Evolutionary conservation across 345 rosid species (phyloP).

Genomic region (Rhodamnia rubescens): DNA sequence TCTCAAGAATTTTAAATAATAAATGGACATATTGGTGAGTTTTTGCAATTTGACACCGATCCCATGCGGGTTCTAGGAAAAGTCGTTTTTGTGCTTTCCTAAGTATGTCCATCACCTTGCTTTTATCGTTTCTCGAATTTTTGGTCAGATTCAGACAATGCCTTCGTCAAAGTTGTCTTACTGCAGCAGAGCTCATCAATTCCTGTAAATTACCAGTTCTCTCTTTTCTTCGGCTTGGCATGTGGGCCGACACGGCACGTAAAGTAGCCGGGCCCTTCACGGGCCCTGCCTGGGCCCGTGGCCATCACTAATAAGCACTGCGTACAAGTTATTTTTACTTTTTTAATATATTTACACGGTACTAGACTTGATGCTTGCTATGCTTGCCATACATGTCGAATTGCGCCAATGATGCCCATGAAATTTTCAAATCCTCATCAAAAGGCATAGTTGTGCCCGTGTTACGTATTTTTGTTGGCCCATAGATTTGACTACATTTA

Average conservation of each 20-base stretch:
- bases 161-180: not conserved
- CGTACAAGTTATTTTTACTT: not conserved
- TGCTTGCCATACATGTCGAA: not conserved
- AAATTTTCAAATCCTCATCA: not conserved
- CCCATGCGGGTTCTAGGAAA: not conserved
- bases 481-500: not conserved
- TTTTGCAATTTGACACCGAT: not conserved
- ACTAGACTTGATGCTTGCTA: not conserved
- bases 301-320: not conserved
- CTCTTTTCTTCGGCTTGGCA: not conserved
- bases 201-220: not conserved
- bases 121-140: not conserved
- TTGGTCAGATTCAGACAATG: not conserved
- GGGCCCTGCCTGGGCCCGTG: not conserved
- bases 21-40: not conserved
- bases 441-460: not conserved
- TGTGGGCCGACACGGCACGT: not conserved
- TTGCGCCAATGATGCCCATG: not conserved
- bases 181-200: not conserved
- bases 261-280: not conserved
- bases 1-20: not conserved
- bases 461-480: not conserved
- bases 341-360: not conserved
- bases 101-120: not conserved
- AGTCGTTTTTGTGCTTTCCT: not conserved